Percentiles rank a stretch among this genome's conserved stretches.
These are phyloP conservation scores for Metarhizium sp. DNA, from an alignment of 2,329 filamentous ascomycete species.

Conservation along the genomic window DNA sequence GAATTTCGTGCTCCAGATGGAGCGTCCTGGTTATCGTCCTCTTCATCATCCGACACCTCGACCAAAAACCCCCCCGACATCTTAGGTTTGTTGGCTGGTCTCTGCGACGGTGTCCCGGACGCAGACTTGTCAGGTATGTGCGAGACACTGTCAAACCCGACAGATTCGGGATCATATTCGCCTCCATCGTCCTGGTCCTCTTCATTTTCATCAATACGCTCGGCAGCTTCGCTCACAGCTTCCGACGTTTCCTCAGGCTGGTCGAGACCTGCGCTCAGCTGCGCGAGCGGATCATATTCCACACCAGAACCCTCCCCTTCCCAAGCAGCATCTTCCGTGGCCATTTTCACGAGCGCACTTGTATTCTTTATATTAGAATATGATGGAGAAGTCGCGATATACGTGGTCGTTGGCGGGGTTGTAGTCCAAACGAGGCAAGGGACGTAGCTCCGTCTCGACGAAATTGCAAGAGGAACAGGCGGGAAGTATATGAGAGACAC, in stretches of 20 bases:
- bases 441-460: not conserved
- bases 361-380: not conserved
- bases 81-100: constrained; percentile 41
- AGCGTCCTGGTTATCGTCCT: constrained; percentile 15
- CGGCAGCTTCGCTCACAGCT: constrained; percentile 39
- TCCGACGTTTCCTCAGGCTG: constrained; percentile 41
- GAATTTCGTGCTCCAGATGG: constrained; percentile 6
- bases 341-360: constrained; percentile 17
- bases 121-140: constrained; percentile 24
- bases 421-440: not conserved
- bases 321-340: constrained; percentile 36
- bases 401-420: not conserved
- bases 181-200: constrained; percentile 43
- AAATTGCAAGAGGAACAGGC: not conserved
- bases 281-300: constrained; percentile 46
- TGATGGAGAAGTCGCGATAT: not conserved
- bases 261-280: constrained; percentile 40
- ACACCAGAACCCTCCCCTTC: constrained; percentile 43
- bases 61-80: constrained; percentile 51
- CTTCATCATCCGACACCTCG: constrained; percentile 51
- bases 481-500: not conserved
- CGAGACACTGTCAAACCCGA: constrained; percentile 32
- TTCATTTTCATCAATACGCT: constrained; percentile 40
- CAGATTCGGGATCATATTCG: constrained; percentile 50
- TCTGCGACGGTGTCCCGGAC: constrained; percentile 18